These are phyloP conservation scores for Atalantia buxifolia DNA, from an alignment of 345 rosid species.

Conservation along the genomic window DNA sequence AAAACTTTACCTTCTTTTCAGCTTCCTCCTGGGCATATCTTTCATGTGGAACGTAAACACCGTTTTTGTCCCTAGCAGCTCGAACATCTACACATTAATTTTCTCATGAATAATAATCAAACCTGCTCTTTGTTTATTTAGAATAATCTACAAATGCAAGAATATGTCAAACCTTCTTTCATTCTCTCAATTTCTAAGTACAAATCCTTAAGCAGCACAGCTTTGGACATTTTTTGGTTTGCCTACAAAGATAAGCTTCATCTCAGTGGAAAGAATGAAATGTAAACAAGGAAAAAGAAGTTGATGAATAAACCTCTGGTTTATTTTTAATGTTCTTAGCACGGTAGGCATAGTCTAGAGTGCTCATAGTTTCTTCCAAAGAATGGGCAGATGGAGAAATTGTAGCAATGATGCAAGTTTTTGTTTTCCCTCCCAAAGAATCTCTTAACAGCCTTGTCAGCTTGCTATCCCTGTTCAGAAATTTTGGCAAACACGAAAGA, in stretches of 20 bases:
- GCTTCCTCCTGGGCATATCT: constrained; percentile 80
- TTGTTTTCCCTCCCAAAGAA: constrained; percentile 93
- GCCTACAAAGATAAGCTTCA: constrained; percentile 50
- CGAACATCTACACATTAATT: constrained; percentile 63
- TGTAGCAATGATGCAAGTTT: constrained; percentile 95
- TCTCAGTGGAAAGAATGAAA: constrained; percentile 10
- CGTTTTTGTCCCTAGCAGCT: constrained; percentile 92
- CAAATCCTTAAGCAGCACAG: constrained; percentile 82
- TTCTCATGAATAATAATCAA: background rate
- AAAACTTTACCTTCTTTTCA: constrained; percentile 72
- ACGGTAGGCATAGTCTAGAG: constrained; percentile 87
- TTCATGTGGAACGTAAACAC: constrained; percentile 82
- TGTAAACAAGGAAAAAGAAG: constrained; percentile 4
- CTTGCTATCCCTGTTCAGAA: constrained; percentile 76
- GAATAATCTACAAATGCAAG: constrained; percentile 1
- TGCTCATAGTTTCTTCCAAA: constrained; percentile 89
- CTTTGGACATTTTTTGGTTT: constrained; percentile 84
- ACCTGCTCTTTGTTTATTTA: background rate
- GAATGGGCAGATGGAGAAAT: constrained; percentile 86
- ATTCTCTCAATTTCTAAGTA: constrained; percentile 83
- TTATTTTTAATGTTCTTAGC: constrained; percentile 92
- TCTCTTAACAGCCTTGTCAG: constrained; percentile 92
- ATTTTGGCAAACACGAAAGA: constrained; percentile 1
- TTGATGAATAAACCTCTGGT: constrained; percentile 67
- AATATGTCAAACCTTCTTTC: constrained; percentile 70